Conservation (phyloP, 192 early-diverging fungal species). For the Phlyctochytrium arcticum region DNA sequence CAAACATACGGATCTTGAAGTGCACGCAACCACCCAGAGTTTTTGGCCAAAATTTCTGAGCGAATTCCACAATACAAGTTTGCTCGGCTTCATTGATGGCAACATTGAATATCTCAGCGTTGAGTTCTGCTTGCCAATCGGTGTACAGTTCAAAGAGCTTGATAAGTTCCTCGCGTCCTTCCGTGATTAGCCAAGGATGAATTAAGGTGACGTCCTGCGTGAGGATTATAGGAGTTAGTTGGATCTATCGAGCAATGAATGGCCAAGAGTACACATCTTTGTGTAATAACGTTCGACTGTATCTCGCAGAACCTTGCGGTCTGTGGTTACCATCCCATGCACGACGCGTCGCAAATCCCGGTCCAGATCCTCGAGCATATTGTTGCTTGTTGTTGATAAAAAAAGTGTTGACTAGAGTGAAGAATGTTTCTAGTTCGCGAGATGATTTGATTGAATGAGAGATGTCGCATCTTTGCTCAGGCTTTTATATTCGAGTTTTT, state of each 20-base stretch:
- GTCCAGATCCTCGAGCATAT: conserved; percentile 3
- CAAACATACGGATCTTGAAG: not conserved
- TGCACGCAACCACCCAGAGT: not conserved
- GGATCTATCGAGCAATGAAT: too few species aligned
- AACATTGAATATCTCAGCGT: not conserved
- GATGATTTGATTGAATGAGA: too few species aligned
- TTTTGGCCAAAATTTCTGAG: conserved; percentile 6
- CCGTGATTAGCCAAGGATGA: conserved; percentile 2
- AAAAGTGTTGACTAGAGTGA: too few species aligned
- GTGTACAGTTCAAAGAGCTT: conserved; percentile 2
- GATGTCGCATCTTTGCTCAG: too few species aligned
- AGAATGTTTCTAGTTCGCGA: too few species aligned
- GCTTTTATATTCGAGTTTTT: too few species aligned
- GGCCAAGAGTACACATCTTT: too few species aligned
- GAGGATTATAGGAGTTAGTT: not conserved
- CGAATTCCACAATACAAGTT: conserved; percentile 5
- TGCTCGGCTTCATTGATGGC: not conserved
- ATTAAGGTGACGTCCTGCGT: not conserved
- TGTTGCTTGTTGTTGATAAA: too few species aligned
- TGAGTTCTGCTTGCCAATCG: not conserved
- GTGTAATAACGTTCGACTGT: not conserved
- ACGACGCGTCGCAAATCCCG: conserved; percentile 1
- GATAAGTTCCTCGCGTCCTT: not conserved
- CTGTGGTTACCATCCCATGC: conserved; percentile 8
- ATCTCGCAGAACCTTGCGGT: not conserved